A percentile compares a stretch with the other conserved stretches of the same genome.
Conservation (phyloP, 225 moss, liverwort and hornwort genomes). For the Pleurozium schreberi region DNA sequence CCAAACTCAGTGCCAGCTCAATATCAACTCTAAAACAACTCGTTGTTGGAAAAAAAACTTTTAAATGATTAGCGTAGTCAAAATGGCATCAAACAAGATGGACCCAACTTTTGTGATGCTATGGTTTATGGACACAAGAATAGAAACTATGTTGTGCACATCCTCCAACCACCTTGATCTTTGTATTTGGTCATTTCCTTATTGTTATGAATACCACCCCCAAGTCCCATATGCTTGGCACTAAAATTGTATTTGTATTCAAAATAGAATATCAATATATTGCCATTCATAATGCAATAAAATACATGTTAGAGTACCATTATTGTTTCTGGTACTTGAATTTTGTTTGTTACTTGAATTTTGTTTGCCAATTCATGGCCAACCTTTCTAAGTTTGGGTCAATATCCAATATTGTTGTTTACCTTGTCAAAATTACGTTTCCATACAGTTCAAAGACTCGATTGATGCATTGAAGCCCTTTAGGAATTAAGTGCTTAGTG, state of each 20-base stretch:
- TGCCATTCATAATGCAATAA: background rate
- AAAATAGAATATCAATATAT: background rate
- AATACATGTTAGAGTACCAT: background rate
- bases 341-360: background rate
- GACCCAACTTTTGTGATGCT: fast-evolving
- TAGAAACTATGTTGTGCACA: too few species aligned
- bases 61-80: too few species aligned
- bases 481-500: background rate
- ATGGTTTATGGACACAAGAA: fast-evolving
- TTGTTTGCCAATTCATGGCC: background rate
- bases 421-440: background rate
- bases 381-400: fast-evolving
- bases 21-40: too few species aligned
- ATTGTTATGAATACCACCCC: background rate
- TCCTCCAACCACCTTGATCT: background rate
- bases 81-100: background rate
- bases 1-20: too few species aligned
- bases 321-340: too few species aligned
- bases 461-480: background rate
- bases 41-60: too few species aligned
- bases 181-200: fast-evolving
- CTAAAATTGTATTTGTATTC: background rate
- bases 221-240: background rate
- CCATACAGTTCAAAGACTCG: fast-evolving
- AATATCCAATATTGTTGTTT: background rate